A percentile compares a stretch with the other conserved stretches of the same genome.
These are phyloP conservation scores for Herpotrichia juniperi DNA, from an alignment of 2,329 filamentous ascomycete species.

Conservation along the genomic window DNA sequence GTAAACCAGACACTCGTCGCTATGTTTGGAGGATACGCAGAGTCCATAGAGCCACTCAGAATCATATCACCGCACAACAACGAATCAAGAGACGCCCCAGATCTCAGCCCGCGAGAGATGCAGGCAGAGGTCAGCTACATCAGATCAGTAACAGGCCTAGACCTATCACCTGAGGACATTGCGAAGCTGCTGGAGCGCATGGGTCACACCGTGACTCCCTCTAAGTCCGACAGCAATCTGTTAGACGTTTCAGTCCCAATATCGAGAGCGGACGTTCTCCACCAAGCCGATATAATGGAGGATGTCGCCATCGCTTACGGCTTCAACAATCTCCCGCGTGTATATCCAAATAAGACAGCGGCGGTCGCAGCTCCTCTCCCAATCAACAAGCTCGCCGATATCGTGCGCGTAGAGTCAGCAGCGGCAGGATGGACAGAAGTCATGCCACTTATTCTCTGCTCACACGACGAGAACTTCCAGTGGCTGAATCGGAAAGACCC, in stretches of 20 bases:
- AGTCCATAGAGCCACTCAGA: constrained; percentile 91
- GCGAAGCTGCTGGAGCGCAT: constrained; percentile 85
- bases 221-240: constrained; percentile 68
- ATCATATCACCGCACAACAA: constrained; percentile 91
- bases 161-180: constrained; percentile 74
- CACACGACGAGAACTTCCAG: constrained; percentile 96
- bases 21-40: constrained; percentile 96
- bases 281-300: constrained; percentile 98
- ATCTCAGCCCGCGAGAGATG: constrained; percentile 76
- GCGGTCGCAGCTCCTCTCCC: constrained; percentile 85
- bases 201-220: constrained; percentile 82
- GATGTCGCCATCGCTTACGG: constrained; percentile 96
- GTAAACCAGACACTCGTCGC: constrained; percentile 94
- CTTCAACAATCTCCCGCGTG: constrained; percentile 92
- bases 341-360: constrained; percentile 83
- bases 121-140: constrained; percentile 91
- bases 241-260: constrained; percentile 84
- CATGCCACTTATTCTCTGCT: constrained; percentile 94
- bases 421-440: constrained; percentile 98
- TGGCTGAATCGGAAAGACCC: constrained; percentile 93
- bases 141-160: constrained; percentile 87
- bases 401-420: constrained; percentile 84
- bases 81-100: constrained; percentile 79
- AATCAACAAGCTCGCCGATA: constrained; percentile 94
- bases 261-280: constrained; percentile 91